These are phyloP conservation scores for Adansonia digitata DNA, from an alignment of 345 rosid genomes.

Conservation along the genomic window DNA sequence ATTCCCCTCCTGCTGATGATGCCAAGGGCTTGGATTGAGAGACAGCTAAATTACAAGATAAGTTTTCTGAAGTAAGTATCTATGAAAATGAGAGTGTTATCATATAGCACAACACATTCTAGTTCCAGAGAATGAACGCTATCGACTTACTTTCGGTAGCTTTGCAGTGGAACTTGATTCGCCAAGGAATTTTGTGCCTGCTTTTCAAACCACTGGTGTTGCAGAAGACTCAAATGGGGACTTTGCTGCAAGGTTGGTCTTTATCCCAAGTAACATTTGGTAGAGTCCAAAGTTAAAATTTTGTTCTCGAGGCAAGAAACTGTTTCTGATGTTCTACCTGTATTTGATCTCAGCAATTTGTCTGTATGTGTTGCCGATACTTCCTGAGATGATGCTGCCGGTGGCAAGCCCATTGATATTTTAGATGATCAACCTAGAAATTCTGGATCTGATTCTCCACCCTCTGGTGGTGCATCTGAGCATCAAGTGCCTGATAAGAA, in stretches of 20 bases:
- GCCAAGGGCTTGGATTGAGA: slow-evolving; percentile 43
- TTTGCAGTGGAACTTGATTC: slow-evolving; percentile 57
- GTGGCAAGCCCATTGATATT: slow-evolving; percentile 38
- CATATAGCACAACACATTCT: slow-evolving; percentile 76
- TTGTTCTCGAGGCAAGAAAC: not conserved
- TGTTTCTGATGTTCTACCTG: not conserved
- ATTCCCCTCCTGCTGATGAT: slow-evolving; percentile 36
- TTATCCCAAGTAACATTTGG: not conserved
- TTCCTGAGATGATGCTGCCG: slow-evolving; percentile 35
- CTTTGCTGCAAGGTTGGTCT: slow-evolving; percentile 51
- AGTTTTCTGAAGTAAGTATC: slow-evolving; percentile 38
- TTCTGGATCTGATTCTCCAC: slow-evolving; percentile 55
- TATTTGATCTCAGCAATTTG: slow-evolving; percentile 31
- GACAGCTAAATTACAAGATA: slow-evolving; percentile 46
- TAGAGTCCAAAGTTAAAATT: not conserved
- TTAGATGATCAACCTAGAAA: slow-evolving; percentile 46
- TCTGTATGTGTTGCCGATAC: slow-evolving; percentile 36
- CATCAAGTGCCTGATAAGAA: slow-evolving; percentile 48
- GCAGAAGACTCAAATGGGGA: slow-evolving; percentile 44
- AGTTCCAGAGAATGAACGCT: slow-evolving; percentile 73
- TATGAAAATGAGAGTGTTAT: slow-evolving; percentile 65
- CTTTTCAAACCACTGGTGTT: slow-evolving; percentile 30
- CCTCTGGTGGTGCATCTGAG: slow-evolving; percentile 43
- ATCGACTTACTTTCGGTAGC: slow-evolving; percentile 75
- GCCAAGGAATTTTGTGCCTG: slow-evolving; percentile 33